A percentile compares a stretch with the other conserved stretches of the same genome.
These are phyloP conservation scores for Pseudotsuga menziesii DNA, from an alignment of 75 land plant genomes.

Conservation along the genomic window DNA sequence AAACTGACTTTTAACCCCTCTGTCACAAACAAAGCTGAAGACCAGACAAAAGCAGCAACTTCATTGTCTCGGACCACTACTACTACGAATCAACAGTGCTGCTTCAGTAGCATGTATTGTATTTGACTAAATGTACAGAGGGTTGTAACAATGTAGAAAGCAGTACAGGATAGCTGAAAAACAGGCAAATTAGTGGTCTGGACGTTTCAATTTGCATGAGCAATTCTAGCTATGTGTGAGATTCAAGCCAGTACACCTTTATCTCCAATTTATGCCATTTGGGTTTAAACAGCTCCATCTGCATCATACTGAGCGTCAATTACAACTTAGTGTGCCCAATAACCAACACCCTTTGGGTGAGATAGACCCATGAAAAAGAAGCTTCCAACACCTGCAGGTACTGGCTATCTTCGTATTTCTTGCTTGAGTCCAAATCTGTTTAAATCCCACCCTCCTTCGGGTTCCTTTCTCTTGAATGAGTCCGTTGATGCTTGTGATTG, in stretches of 20 bases:
- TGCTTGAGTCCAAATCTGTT: slow-evolving; percentile 12
- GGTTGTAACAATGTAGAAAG: too few relatives aligned
- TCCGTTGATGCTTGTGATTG: neutral
- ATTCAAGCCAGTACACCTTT: too few relatives aligned
- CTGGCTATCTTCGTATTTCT: neutral
- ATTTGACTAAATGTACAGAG: too few relatives aligned
- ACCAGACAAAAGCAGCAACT: neutral
- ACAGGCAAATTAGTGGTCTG: neutral
- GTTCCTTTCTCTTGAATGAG: slow-evolving; percentile 17
- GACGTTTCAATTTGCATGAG: neutral
- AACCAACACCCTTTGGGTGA: neutral
- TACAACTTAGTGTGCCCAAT: neutral
- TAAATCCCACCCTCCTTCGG: slow-evolving; percentile 16
- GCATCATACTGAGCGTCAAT: too few relatives aligned
- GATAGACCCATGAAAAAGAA: too few relatives aligned
- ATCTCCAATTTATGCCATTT: too few relatives aligned
- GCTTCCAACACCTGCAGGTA: too few relatives aligned
- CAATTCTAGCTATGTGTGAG: neutral
- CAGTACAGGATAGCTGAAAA: neutral
- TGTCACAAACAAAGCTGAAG: slow-evolving; percentile 5
- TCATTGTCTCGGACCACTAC: neutral
- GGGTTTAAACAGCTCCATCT: too few relatives aligned
- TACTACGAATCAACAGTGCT: too few relatives aligned
- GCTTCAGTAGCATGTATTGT: too few relatives aligned
- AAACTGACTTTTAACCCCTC: slow-evolving; percentile 5